Base-by-base conservation (phyloP, 257 asterid genomes). In the Verbena officinalis region DNA sequence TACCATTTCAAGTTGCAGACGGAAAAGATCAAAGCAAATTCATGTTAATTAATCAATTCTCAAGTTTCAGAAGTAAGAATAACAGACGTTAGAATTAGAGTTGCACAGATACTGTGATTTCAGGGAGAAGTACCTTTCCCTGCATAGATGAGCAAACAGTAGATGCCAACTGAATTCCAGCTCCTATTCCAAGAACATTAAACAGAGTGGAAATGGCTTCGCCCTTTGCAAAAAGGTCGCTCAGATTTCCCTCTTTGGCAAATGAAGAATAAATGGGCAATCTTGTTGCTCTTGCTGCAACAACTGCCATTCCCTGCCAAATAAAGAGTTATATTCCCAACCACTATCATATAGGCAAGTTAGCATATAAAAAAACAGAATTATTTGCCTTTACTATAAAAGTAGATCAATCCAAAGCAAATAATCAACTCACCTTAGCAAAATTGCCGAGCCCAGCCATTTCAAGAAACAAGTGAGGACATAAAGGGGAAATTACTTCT, bases 231-330 rank as follows among this genome's bases (percentile, higher is more conserved):
- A 94, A 94, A 72, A 94, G 94, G 73, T 94, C 99, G 50, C 99
- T 94, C 62, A 94, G 91, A 79, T 94, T 94, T 57, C 99, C 97
- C 88, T 90, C 99, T 82, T 90, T 94, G 66, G 96, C 99, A 73
- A 94, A 94, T 9, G 98, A 81, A 73, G 99, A 90, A 77, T 94
- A 90, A 71, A 94, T 83, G 39, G 99, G 98, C 77, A 94, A 77
- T 70, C 99, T 86, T 21, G 99, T 94, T 22, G 97, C 96, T 83
- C 99, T 84, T 77, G 99, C 99, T 48, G 99, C 99, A 76, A 94
- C 97, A 70, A 94, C 86, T 44, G 99, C 99, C 96, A 94, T 84
- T 76, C 99, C 97, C 96, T 94, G 81, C 46, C 56, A 65, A 56
- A 66, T 62, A 64, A 61, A 64, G 68, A 75, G 69, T 62, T 46